These are phyloP conservation scores for Scheffersomyces parashehatae DNA, from an alignment of 1,139 yeast species.

Conservation along the genomic window DNA sequence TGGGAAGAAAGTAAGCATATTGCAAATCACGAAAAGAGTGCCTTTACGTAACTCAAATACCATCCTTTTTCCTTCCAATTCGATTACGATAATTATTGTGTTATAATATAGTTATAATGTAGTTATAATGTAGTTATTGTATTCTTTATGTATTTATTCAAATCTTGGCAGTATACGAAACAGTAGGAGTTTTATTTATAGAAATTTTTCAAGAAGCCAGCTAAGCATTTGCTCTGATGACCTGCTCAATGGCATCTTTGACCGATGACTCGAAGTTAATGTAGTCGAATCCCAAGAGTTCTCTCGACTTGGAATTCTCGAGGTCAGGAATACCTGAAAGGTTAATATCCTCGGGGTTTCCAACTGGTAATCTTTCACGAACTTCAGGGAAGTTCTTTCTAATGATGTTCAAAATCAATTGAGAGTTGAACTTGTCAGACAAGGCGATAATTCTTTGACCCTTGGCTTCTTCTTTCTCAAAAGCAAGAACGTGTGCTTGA, in stretches of 20 bases:
- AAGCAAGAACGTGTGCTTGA: constrained; percentile 14
- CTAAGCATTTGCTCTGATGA: constrained; percentile 9
- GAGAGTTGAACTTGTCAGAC: constrained; percentile 18
- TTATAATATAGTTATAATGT: too few relatives aligned
- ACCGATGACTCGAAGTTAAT: constrained; percentile 36
- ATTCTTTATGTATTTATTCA: too few relatives aligned
- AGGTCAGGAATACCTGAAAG: constrained; percentile 7
- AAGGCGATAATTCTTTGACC: constrained; percentile 13
- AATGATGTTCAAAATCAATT: constrained; percentile 16
- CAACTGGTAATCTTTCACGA: constrained; percentile 13
- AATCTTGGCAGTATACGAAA: too few relatives aligned
- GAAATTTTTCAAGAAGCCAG: too few relatives aligned
- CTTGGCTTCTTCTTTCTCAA: constrained; percentile 9
- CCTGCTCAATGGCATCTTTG: constrained; percentile 45
- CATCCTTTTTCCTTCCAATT: too few relatives aligned
- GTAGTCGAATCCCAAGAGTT: constrained; percentile 37
- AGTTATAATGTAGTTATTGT: too few relatives aligned
- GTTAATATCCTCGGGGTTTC: constrained; percentile 21
- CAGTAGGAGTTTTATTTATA: too few relatives aligned
- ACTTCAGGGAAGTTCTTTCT: constrained; percentile 10
- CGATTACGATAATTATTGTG: too few relatives aligned
- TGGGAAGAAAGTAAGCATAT: too few relatives aligned
- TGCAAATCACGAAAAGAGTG: too few relatives aligned
- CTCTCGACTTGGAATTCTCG: constrained; percentile 27
- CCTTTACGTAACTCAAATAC: too few relatives aligned